Base-by-base conservation (phyloP, 108 stramenopile genomes). In the Licmophora abbreviata region DNA sequence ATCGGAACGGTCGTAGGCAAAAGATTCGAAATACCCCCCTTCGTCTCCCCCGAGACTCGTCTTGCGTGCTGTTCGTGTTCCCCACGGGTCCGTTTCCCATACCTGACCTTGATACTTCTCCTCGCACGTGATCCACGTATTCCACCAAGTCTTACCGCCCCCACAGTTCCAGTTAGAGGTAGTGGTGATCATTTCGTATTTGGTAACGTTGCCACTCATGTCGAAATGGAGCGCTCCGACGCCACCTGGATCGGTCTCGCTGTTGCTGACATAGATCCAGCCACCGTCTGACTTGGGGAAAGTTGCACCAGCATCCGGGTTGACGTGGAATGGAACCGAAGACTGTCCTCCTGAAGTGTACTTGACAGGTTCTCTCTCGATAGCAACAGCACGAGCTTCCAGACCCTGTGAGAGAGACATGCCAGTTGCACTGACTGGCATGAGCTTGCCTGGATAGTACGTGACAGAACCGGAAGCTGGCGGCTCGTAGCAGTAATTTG, bases 131-230 rank as follows among this genome's bases (percentile, higher is more conserved):
- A 67, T 27, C 59, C 59, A 67, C 11, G 59, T 60, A 11, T 47
- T 47, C 66, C 66, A 67, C 5, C 35, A 47, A 14, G 61, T 69
- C 26, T 61, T 56, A 0, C 67, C 71, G n/a, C 71, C 71, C 0
- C 49, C 64, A 26, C 67, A 68, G 40, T 65, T 73, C 24, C 58
- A 15, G 10, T 36, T 49, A 8, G 36, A 24, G 24, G 4, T 15
- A 2, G 21, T 18, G 23, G 24, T n/a, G n/a, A 54, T 3, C 25
- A 14, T 37, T 21, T 52, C 7, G 27, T 62, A 62, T 18, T 32
- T 27, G 3, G 35, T 18, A 31, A 62, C 34, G 8, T 62, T 20
- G 3, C 61, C 61, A 18, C 12, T 4, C 8, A 14, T 6, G 29
- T 55, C 54, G 21, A 62, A 62, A 12, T 17, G 12, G 6, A 62